Evolutionary conservation across 192 early-diverging fungal genomes (phyloP).

Genomic region (Haplosporangium gracile): DNA sequence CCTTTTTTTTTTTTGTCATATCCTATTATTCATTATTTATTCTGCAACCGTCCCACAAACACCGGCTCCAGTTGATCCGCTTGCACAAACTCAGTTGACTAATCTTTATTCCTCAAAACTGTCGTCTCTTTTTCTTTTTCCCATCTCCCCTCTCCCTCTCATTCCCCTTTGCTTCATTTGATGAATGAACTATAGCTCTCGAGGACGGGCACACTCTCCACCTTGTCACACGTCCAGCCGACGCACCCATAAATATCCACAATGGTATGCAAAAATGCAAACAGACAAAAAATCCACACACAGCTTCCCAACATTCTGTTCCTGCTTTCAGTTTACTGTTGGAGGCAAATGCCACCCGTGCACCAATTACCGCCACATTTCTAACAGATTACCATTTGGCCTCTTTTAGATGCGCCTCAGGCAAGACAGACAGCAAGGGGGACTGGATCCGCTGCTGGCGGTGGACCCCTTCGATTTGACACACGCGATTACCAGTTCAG

Average conservation of each 20-base stretch:
- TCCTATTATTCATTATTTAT: constrained; percentile 50
- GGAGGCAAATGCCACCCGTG: neutral
- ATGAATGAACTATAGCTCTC: constrained; percentile 40
- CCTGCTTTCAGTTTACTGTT: neutral
- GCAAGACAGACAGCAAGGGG: neutral
- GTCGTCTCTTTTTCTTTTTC: neutral
- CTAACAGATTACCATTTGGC: neutral
- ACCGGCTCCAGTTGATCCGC: constrained; percentile 29
- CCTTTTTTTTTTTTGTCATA: constrained; percentile 17
- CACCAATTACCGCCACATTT: neutral
- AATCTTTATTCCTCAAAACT: constrained; percentile 22
- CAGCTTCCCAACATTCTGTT: neutral
- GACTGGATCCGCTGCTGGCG: neutral
- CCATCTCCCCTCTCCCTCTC: neutral
- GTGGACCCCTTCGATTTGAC: constrained; percentile 11
- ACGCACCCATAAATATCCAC: constrained; percentile 59
- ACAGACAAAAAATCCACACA: neutral
- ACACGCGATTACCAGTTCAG: constrained; percentile 30
- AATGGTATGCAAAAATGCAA: constrained; percentile 53
- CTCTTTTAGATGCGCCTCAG: constrained; percentile 24
- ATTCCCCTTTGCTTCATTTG: neutral
- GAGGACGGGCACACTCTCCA: constrained; percentile 65
- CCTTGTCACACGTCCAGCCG: constrained; percentile 62
- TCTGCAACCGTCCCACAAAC: neutral
- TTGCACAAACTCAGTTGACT: constrained; percentile 24